phyloP scores from a whole-genome alignment of 2,329 filamentous ascomycete genomes.

The Colletotrichum euphorbiae region DNA sequence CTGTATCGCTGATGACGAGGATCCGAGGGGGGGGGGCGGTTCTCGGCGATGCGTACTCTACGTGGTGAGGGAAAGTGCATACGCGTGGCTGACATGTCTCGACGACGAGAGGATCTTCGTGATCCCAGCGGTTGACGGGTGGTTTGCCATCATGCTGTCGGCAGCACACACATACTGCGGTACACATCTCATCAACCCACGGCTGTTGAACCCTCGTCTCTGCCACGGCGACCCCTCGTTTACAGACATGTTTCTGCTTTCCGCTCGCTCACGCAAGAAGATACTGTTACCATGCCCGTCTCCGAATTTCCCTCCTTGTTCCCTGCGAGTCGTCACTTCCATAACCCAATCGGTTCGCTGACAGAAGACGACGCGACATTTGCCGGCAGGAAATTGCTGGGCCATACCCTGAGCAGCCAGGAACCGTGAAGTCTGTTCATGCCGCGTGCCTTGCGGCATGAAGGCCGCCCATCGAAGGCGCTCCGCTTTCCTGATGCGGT shows the following conservation, averaged over 20 bases:
- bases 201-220: slow-evolving; percentile 16
- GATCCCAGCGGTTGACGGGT: slow-evolving; percentile 2
- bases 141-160: slow-evolving; percentile 14
- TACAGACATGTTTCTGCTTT: background rate
- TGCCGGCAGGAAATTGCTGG: background rate
- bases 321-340: slow-evolving; percentile 2
- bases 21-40: background rate
- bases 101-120: slow-evolving; percentile 25
- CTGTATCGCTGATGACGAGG: background rate
- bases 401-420: background rate
- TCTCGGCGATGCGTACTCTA: background rate
- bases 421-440: background rate
- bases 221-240: background rate
- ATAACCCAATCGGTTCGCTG: background rate
- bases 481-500: background rate
- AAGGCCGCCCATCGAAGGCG: slow-evolving; percentile 1
- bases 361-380: background rate
- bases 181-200: background rate
- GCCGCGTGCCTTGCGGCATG: background rate
- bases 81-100: slow-evolving; percentile 16
- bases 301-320: too few species aligned
- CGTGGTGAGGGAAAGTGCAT: background rate
- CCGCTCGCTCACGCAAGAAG: too few species aligned
- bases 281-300: too few species aligned
- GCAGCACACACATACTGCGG: background rate